Evolutionary conservation across 1,284 basidiomycete genomes (phyloP).

Genomic region (Fomitiporia mediterranea): DNA sequence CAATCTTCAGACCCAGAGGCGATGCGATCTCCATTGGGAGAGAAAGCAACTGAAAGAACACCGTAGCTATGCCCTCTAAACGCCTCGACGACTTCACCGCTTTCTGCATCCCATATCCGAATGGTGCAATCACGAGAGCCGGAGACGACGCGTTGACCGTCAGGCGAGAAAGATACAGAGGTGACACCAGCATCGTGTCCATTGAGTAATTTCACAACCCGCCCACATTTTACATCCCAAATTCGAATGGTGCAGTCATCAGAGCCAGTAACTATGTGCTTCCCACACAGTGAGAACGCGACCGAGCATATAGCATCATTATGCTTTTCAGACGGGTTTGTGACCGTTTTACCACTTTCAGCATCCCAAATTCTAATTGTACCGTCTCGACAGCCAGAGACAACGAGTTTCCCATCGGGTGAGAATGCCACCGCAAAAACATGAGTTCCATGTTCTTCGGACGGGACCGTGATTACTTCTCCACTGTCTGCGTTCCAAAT

Average conservation of each 20-base stretch:
- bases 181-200: neutral
- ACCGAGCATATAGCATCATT: neutral
- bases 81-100: neutral
- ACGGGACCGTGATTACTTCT: neutral
- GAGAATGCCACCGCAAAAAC: constrained; percentile 67
- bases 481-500: neutral
- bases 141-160: constrained; percentile 1
- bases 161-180: neutral
- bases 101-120: constrained; percentile 12
- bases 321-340: neutral
- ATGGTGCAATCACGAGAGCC: constrained; percentile 1
- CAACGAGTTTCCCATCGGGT: neutral
- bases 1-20: neutral
- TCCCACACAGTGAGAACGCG: constrained; percentile 6
- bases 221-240: constrained; percentile 8
- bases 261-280: constrained; percentile 4
- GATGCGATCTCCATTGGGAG: neutral
- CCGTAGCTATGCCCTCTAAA: neutral
- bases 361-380: constrained; percentile 3
- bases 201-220: neutral
- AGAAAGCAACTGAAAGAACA: neutral
- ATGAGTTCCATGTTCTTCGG: constrained; percentile 79
- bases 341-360: neutral
- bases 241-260: constrained; percentile 4
- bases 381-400: neutral